Conservation (phyloP, 2,329 filamentous ascomycete species). For the Leptographium wingfieldii region DNA sequence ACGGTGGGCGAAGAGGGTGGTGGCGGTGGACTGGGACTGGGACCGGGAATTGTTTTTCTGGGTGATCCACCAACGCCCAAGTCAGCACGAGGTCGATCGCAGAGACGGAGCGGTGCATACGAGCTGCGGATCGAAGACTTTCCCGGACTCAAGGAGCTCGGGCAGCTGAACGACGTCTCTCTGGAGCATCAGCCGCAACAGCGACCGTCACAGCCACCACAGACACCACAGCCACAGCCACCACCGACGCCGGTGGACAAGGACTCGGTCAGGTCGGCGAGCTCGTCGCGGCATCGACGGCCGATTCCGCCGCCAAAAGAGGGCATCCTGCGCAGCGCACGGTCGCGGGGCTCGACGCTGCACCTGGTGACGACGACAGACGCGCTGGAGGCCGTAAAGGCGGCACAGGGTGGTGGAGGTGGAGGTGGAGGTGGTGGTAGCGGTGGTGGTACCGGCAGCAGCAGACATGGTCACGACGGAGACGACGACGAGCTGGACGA, state of each 20-base stretch:
- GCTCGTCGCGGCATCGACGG: conserved; percentile 63
- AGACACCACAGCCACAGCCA: not conserved
- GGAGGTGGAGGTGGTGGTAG: conserved; percentile 11
- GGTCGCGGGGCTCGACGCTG: conserved; percentile 71
- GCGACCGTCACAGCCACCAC: conserved; percentile 9
- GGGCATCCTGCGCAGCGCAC: conserved; percentile 50
- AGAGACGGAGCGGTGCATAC: conserved; percentile 60
- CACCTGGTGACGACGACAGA: conserved; percentile 65
- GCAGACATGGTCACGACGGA: not conserved
- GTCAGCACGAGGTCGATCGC: conserved; percentile 57
- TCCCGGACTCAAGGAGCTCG: conserved; percentile 58
- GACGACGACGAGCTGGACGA: not conserved
- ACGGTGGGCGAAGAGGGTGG: conserved; percentile 68
- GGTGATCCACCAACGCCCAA: conserved; percentile 42
- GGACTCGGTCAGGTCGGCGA: conserved; percentile 60
- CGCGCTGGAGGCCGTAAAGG: conserved; percentile 31
- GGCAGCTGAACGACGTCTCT: conserved; percentile 23
- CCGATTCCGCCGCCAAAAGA: conserved; percentile 82
- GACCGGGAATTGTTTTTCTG: conserved; percentile 19
- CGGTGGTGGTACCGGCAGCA: not conserved
- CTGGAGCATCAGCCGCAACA: not conserved
- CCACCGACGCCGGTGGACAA: conserved; percentile 53
- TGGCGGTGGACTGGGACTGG: conserved; percentile 14
- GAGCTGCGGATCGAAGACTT: conserved; percentile 59
- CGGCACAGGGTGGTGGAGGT: conserved; percentile 4